These are phyloP conservation scores for Phialophora expanda DNA, from an alignment of 2,329 filamentous ascomycete species.

Conservation along the genomic window DNA sequence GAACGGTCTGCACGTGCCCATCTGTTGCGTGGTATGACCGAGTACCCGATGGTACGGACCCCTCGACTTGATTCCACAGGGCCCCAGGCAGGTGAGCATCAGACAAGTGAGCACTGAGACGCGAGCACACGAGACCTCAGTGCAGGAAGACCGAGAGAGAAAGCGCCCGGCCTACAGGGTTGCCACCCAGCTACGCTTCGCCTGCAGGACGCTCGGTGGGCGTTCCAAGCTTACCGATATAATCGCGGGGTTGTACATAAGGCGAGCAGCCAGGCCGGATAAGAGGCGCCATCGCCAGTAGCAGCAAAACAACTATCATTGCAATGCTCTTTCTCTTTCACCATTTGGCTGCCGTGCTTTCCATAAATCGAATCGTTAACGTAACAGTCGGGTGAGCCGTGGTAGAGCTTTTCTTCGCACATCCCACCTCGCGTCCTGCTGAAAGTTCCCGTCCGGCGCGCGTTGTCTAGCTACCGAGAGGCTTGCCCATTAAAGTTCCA, in stretches of 20 bases:
- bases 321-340: neutral
- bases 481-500: neutral
- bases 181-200: neutral
- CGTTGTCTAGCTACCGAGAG: conserved; percentile 8
- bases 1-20: neutral
- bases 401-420: neutral
- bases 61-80: neutral
- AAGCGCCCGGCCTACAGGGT: neutral
- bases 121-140: neutral
- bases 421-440: conserved; percentile 6
- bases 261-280: neutral
- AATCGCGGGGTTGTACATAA: neutral
- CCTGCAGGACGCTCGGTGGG: no score
- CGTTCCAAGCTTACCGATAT: neutral
- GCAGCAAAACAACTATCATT: neutral
- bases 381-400: neutral
- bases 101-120: neutral
- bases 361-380: conserved; percentile 6
- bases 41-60: no score
- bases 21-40: neutral
- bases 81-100: neutral
- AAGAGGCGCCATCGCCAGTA: neutral
- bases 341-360: conserved; percentile 3
- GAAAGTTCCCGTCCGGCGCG: conserved; percentile 23
- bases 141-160: neutral